A percentile compares a stretch with the other conserved stretches of the same genome.
phyloP scores from a whole-genome alignment of 2,329 filamentous ascomycete genomes.

The Alternaria postmessia region DNA sequence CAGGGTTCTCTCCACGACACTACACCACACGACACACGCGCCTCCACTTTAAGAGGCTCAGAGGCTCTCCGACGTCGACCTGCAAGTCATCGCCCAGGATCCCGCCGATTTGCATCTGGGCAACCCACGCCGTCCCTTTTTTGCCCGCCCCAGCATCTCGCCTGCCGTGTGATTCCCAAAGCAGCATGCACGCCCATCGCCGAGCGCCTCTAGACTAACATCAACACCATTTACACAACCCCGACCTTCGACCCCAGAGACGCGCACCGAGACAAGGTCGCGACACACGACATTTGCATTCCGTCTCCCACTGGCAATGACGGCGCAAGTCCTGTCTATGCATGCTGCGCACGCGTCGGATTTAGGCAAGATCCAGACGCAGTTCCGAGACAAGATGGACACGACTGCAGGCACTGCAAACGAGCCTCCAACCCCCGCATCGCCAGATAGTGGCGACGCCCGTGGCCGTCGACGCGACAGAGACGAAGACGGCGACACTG shows the following conservation, averaged over 20 bases:
- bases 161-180: slow-evolving; percentile 21
- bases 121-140: slow-evolving; percentile 7
- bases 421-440: slow-evolving; percentile 45
- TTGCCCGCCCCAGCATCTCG: slow-evolving; percentile 7
- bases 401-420: slow-evolving; percentile 32
- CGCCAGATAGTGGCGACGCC: slow-evolving; percentile 45
- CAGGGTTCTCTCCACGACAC: slow-evolving; percentile 24
- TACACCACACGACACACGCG: slow-evolving; percentile 4
- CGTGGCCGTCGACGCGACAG: slow-evolving; percentile 51
- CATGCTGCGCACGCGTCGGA: slow-evolving; percentile 48
- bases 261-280: slow-evolving; percentile 20
- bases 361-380: slow-evolving; percentile 45
- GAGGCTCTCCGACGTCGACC: slow-evolving; percentile 3
- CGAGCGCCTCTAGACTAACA: slow-evolving; percentile 30
- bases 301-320: slow-evolving; percentile 39
- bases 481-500: slow-evolving; percentile 38
- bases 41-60: slow-evolving; percentile 1
- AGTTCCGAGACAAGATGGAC: slow-evolving; percentile 49
- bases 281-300: slow-evolving; percentile 15
- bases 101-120: slow-evolving; percentile 1
- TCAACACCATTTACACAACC: slow-evolving; percentile 24
- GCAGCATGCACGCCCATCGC: slow-evolving; percentile 31
- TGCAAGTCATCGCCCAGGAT: slow-evolving; percentile 29
- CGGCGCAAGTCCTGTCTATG: slow-evolving; percentile 51
- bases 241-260: slow-evolving; percentile 23